These are phyloP conservation scores for Thinopyrum elongatum DNA, from an alignment of 176 grass and related monocot genomes.

Conservation along the genomic window DNA sequence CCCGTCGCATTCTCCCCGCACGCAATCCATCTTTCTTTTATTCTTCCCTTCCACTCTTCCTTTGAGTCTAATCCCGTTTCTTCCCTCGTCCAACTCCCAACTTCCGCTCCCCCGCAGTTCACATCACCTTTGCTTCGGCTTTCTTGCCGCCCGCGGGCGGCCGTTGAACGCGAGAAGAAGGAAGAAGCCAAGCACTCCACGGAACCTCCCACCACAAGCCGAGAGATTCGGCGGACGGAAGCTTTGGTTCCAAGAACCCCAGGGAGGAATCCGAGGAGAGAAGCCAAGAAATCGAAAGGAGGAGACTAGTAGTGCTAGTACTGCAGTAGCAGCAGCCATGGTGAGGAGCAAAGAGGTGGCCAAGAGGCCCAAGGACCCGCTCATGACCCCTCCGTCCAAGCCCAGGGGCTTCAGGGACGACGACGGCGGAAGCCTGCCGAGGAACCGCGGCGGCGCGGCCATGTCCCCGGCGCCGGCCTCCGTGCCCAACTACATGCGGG, in stretches of 20 bases:
- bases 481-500: conserved; percentile 86
- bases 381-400: conserved; percentile 46
- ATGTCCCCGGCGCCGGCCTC: conserved; percentile 37
- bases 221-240: not conserved
- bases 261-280: not conserved
- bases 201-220: conserved; percentile 25
- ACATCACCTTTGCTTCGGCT: conserved; percentile 39
- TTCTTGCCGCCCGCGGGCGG: conserved; percentile 8
- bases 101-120: not conserved
- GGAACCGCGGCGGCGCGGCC: conserved; percentile 43
- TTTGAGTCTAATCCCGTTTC: not conserved
- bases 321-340: conserved; percentile 39
- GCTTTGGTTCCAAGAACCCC: not conserved
- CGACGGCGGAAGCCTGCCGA: conserved; percentile 25
- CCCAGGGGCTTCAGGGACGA: conserved; percentile 30
- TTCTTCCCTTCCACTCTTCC: not conserved
- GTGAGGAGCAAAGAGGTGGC: conserved; percentile 72
- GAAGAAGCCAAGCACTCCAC: conserved; percentile 20
- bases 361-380: conserved; percentile 47
- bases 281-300: not conserved
- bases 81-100: conserved; percentile 15
- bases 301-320: not conserved
- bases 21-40: not conserved
- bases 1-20: conserved; percentile 2
- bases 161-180: not conserved